Conservation (phyloP, 805 yeast genomes). For the Zygoascus flipseniorum region DNA sequence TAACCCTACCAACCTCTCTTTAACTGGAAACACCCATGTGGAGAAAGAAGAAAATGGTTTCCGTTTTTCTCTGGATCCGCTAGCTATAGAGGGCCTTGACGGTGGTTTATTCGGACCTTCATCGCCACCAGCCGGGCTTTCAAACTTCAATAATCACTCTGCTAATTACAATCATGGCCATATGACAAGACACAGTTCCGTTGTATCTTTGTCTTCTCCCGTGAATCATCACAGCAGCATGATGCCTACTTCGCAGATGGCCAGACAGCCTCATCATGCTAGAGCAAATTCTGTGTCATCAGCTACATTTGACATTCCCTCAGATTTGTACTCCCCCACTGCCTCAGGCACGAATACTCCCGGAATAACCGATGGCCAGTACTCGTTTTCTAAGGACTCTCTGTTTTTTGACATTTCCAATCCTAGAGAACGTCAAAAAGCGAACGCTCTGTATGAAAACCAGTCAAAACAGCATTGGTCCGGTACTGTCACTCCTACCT, state of each 20-base stretch:
- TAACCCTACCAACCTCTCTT: not conserved
- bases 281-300: not conserved
- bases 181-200: not conserved
- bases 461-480: not conserved
- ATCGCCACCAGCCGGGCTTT: conserved; percentile 3
- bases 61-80: conserved; percentile 37
- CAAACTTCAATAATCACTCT: not conserved
- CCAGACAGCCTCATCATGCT: not conserved
- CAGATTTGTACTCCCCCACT: not conserved
- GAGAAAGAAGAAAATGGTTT: conserved; percentile 16
- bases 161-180: not conserved
- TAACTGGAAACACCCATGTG: not conserved
- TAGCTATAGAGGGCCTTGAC: conserved; percentile 41
- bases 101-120: conserved; percentile 12
- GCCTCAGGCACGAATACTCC: not conserved
- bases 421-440: conserved; percentile 7
- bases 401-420: conserved; percentile 11
- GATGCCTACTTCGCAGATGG: not conserved
- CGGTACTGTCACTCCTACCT: not conserved
- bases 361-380: not conserved
- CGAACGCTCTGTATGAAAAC: not conserved
- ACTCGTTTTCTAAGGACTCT: conserved; percentile 1
- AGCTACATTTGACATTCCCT: not conserved
- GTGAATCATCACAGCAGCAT: not conserved
- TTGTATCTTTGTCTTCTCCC: not conserved